Evolutionary conservation across 768 basidiomycete genomes (phyloP), one percentile per base, ranked within the genome.

Genomic region (Pleurotus eryngii): DNA sequence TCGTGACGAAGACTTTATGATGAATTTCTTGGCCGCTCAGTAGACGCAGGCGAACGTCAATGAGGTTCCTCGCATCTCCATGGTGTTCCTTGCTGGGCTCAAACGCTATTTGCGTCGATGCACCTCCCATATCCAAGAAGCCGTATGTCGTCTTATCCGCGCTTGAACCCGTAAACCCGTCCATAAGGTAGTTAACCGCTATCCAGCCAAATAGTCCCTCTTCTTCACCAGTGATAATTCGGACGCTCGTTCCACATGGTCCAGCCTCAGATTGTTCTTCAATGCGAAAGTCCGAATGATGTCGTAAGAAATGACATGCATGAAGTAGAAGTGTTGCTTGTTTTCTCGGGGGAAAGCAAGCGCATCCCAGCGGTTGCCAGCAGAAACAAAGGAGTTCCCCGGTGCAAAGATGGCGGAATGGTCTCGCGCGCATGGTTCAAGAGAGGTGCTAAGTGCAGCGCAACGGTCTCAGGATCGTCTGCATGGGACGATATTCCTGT

Each of bases 131-230:
- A 69, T 99, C 97, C 62, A 99, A 77, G 71, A 99, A 99, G 4
- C 97, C 97, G 66, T 93, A 98, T 3, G 96, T 98, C 17, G 92
- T 92, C 49, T 79, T 81, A 68, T 84, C 79, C 51, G 81, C 68
- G 54, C 70, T 74, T 0, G 72, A 70, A 8, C 79, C 79, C 6
- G 76, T 77, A 66, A 99, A 99, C 1, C 95, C 96, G 66, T 98
- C 91, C 92, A 98, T 95, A 49, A 98, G 86, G 70, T 99, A 98
- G 72, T 98, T 99, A 64, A 98, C 94, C 0, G 95, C 95, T 57
- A 99, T 94, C 97, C 97, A 99, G 0, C 97, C 97, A 71, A 95
- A 98, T 43, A 98, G 75, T 0, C 97, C 97, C 67, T 99, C 97
- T 72, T 99, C 97, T 72, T 98, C 95, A 58, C 97, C 97, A 3